Conservation (phyloP, 306 rosid genomes). For the Aeschynomene evenia region DNA sequence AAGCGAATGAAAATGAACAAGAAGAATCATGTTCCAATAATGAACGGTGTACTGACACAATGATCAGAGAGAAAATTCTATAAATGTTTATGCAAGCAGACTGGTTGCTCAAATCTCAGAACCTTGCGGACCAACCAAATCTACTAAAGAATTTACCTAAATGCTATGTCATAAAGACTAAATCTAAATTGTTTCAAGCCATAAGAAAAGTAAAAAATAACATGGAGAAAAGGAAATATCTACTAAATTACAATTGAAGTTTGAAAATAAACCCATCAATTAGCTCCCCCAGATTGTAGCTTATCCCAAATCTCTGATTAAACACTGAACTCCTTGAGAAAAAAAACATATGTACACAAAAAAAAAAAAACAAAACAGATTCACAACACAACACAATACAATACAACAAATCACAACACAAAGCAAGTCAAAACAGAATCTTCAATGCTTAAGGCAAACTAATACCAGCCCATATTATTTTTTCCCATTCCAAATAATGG, state of each 20-base stretch:
- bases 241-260: neutral
- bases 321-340: conserved; percentile 1
- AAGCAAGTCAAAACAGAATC: conserved; percentile 17
- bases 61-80: neutral
- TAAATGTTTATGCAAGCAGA: neutral
- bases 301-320: neutral
- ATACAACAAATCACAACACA: neutral
- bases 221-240: neutral
- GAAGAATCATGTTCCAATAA: neutral
- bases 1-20: conserved; percentile 7
- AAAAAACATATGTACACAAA: neutral
- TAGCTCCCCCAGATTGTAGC: conserved; percentile 17
- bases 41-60: neutral
- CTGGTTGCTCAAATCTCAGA: neutral
- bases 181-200: conserved; percentile 2
- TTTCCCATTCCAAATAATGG: conserved; percentile 24
- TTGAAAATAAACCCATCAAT: conserved; percentile 23
- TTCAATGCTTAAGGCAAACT: conserved; percentile 29
- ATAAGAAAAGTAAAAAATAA: conserved; percentile 17
- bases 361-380: neutral
- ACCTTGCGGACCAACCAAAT: conserved; percentile 5
- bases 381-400: neutral
- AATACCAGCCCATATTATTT: conserved; percentile 22
- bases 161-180: neutral
- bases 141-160: conserved; percentile 21